Base-by-base conservation (phyloP, 768 basidiomycete species). In the Tricholoma terreum region DNA sequence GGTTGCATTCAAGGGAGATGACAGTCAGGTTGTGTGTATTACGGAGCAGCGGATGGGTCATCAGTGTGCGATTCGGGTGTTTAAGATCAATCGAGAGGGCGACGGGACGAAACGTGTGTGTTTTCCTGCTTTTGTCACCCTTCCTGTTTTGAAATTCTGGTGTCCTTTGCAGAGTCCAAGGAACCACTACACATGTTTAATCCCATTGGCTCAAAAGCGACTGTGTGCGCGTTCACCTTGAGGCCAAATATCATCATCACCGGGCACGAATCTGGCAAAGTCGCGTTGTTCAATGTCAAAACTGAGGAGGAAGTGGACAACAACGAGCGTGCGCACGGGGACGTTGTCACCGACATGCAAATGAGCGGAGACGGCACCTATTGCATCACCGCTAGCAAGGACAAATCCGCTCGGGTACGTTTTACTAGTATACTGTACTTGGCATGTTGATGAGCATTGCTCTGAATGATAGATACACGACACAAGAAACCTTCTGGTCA, bases 21-120 rank as follows among this genome's bases (percentile, higher is more conserved):
- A 90, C 67, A 80, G 84, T 21, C 83, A 85, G 65, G 78, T 98
- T 33, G 87, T 98, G 22, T 94, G 92, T 68, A 92, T 98, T 65
- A 98, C 97, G 1, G 97, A 98, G 74, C 94, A 97, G 75, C 89
- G 97, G 55, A 94, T 94, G 90, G 97, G 96, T 0, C 74, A 84
- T 72, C 90, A 92, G 66, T 91, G 92, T 63, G 88, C 94, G 21
- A 90, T 99, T 66, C 84, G 94, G 22, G 88, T 98, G 50, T 98
- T 95, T 71, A 73, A 85, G 59, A 84, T 99, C 67, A 92, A 92
- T 76, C 77, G 86, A 40, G 89, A 91, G 24, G 86, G 83, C 7
- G 93, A 96, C 67, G 89, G 86, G 21, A 83, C 84, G 45, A 75
- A 87, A 58, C 95, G 94, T 96, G 65, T 62, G 92, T 80, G 35